Percentiles rank a stretch among this genome's conserved stretches.
Conservation (phyloP, 768 basidiomycete species). For the Trametes punicea region DNA sequence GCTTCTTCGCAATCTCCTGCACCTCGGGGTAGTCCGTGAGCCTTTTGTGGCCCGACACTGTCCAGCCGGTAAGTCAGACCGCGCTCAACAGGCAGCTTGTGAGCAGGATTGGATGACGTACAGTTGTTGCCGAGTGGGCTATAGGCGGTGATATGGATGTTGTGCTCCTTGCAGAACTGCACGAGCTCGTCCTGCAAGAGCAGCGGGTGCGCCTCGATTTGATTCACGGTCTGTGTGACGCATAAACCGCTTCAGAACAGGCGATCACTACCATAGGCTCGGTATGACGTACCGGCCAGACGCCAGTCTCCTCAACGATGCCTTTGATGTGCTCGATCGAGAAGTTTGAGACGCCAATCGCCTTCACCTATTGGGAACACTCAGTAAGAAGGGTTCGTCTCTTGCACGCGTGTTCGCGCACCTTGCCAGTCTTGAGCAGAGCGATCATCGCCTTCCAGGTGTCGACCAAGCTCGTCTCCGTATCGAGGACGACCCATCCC, state of each 20-base stretch:
- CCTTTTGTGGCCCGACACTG: slow-evolving; percentile 55
- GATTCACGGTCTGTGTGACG: slow-evolving; percentile 60
- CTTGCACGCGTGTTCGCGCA: slow-evolving; percentile 19
- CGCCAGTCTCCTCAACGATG: slow-evolving; percentile 65
- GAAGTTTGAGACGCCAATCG: slow-evolving; percentile 85
- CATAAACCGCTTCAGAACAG: not conserved
- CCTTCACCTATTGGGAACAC: slow-evolving; percentile 45
- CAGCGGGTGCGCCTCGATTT: slow-evolving; percentile 81
- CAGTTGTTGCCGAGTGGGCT: slow-evolving; percentile 79
- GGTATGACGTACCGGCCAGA: slow-evolving; percentile 54
- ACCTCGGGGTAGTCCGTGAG: slow-evolving; percentile 67
- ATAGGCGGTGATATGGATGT: slow-evolving; percentile 69
- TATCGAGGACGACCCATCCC: slow-evolving; percentile 54
- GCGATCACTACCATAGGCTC: not conserved
- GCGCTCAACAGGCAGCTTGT: not conserved
- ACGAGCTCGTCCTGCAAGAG: slow-evolving; percentile 74
- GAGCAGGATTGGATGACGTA: slow-evolving; percentile 30
- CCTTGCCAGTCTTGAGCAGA: slow-evolving; percentile 68
- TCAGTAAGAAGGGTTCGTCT: not conserved
- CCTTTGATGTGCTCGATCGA: slow-evolving; percentile 60
- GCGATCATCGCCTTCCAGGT: slow-evolving; percentile 82
- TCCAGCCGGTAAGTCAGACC: not conserved
- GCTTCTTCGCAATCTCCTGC: slow-evolving; percentile 56
- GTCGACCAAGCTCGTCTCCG: slow-evolving; percentile 58
- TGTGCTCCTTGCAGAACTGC: slow-evolving; percentile 62